These are phyloP conservation scores for Byssochlamys sp. DNA, from an alignment of 2,329 filamentous ascomycete species.

Conservation along the genomic window DNA sequence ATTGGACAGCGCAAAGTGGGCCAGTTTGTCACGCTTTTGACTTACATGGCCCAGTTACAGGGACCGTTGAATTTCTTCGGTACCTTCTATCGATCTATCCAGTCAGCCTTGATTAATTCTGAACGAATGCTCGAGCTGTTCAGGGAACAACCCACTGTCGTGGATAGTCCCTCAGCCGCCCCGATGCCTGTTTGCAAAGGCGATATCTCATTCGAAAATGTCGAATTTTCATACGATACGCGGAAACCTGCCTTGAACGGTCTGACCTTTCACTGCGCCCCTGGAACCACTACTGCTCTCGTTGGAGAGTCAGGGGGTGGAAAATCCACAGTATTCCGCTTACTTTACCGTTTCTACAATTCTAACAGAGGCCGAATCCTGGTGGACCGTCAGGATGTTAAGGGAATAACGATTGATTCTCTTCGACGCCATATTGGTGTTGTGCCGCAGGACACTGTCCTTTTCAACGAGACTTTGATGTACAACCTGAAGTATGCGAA, in stretches of 20 bases:
- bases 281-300: slow-evolving; percentile 88
- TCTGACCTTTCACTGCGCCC: slow-evolving; percentile 72
- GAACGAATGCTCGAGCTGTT: slow-evolving; percentile 92
- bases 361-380: slow-evolving; percentile 67
- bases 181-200: slow-evolving; percentile 62
- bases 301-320: slow-evolving; percentile 94
- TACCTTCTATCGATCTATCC: slow-evolving; percentile 89
- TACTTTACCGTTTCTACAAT: slow-evolving; percentile 96
- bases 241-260: slow-evolving; percentile 76
- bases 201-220: slow-evolving; percentile 76
- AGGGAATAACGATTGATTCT: slow-evolving; percentile 85
- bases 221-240: slow-evolving; percentile 81
- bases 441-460: slow-evolving; percentile 88
- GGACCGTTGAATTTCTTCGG: slow-evolving; percentile 79
- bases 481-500: slow-evolving; percentile 90
- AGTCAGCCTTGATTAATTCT: slow-evolving; percentile 93
- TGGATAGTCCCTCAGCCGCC: slow-evolving; percentile 60
- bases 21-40: slow-evolving; percentile 63
- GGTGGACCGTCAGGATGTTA: slow-evolving; percentile 74
- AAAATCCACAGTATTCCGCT: slow-evolving; percentile 90
- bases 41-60: slow-evolving; percentile 71
- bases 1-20: slow-evolving; percentile 56
- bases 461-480: slow-evolving; percentile 92
- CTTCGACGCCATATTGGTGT: slow-evolving; percentile 84
- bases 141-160: slow-evolving; percentile 86